Percentiles rank a stretch among this genome's conserved stretches.
Evolutionary conservation across 106 monocot genomes (phyloP).

Genomic region (Iris macrosiphon): DNA sequence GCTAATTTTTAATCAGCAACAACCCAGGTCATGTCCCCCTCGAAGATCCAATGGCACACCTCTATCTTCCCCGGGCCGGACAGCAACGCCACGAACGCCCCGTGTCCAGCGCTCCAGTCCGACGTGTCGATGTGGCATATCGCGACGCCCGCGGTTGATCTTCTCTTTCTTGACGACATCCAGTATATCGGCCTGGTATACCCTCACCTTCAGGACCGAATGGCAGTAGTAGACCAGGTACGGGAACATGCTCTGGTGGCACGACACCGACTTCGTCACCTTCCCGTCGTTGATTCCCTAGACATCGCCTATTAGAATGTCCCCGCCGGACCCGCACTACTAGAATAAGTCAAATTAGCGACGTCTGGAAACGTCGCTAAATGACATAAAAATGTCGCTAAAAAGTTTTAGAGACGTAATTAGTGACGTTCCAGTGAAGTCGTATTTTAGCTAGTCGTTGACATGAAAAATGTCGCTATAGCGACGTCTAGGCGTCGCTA

Average conservation of each 20-base stretch:
- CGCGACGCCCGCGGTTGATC: conserved; percentile 77
- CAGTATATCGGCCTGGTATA: conserved; percentile 69
- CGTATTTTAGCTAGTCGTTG: too few species aligned
- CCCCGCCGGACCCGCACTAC: conserved; percentile 18
- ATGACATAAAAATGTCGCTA: too few species aligned
- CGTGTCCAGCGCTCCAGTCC: conserved; percentile 71
- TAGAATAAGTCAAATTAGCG: too few species aligned
- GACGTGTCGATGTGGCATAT: conserved; percentile 95
- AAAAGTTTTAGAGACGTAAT: too few species aligned
- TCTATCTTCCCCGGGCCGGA: conserved; percentile 70
- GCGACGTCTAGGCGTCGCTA: too few species aligned
- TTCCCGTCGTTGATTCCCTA: conserved; percentile 58
- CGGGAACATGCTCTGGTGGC: conserved; percentile 89
- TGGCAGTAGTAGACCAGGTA: conserved; percentile 89
- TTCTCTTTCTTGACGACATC: conserved; percentile 23
- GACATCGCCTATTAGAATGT: conserved; percentile 44
- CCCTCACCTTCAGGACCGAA: conserved; percentile 71
- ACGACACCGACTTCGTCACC: conserved; percentile 64
- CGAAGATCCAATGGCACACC: conserved; percentile 96
- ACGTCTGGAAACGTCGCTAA: too few species aligned
- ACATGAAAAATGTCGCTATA: too few species aligned
- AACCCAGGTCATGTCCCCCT: conserved; percentile 93
- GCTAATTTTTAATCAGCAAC: too few species aligned
- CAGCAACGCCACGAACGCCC: conserved; percentile 79
- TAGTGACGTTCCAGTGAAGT: too few species aligned